Evolutionary conservation across 1,284 basidiomycete species (phyloP), one percentile per base, ranked within the genome.

Genomic region (Ceratobasidium sp.): DNA sequence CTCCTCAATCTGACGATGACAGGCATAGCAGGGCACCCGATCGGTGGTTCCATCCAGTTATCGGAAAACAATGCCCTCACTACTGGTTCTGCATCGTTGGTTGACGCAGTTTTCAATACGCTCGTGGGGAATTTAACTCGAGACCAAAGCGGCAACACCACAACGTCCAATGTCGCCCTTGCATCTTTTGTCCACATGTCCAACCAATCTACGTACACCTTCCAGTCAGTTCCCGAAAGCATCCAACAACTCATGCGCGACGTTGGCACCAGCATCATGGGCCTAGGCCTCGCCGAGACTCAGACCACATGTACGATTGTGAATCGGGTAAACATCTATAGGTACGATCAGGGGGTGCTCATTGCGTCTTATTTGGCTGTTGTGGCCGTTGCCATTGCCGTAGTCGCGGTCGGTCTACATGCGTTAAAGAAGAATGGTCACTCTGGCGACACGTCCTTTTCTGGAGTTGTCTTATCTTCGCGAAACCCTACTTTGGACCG

Each of bases 401-500:
- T 43, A 51, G 39, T 62, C 1, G 69, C 29, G 8, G 58, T 72
- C 24, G 69, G 69, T 1, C 16, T 72, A 5, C 46, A 61, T 27
- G 69, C 69, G 31, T n/a, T 72, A 14, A 61, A 62, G 46, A 34
- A 46, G n/a, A 72, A 72, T 51, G 69, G 69, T 1, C 69, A 72
- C 27, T 29, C 69, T 4, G 58, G 69, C 2, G 69, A 72, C 27
- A 72, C 69, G 9, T 72, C 69, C 8, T 72, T 72, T 14, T 72
- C 69, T 1, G 69, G 69, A 16, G 27, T 72, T 24, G 13, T 62
- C n/a, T 34, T 72, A 14, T 61, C 69, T 22, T 62, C 69, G 27
- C 56, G 69, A n/a, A 72, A 72, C 39, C 58, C 69, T 6, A 72
- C 72, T 27, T 51, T 74, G 24, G 72, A 74, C 56, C 72, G 34